Conservation (phyloP, 441 rosid species). For the Theobroma grandiflorum region DNA sequence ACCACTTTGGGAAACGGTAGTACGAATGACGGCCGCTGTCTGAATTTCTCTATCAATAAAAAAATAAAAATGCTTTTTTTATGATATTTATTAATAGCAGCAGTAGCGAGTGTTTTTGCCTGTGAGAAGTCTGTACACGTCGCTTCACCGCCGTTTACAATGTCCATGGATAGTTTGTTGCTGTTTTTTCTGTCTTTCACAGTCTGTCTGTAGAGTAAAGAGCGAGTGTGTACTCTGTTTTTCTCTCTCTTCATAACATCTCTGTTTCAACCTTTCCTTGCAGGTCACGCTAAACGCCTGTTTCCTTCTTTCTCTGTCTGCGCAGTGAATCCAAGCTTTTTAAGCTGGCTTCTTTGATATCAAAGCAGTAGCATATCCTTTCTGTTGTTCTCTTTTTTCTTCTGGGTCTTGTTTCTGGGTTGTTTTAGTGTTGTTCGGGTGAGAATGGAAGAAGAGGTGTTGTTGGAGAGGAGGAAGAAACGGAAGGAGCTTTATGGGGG, state of each 20-base stretch:
- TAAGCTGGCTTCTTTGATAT: background rate
- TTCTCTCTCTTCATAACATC: slow-evolving; percentile 67
- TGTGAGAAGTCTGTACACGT: slow-evolving; percentile 44
- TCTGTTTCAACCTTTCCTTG: slow-evolving; percentile 57
- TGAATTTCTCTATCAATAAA: slow-evolving; percentile 14
- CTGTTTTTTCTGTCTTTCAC: background rate
- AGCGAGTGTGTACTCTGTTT: background rate
- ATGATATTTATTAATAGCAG: too few relatives aligned
- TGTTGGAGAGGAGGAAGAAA: slow-evolving; percentile 14
- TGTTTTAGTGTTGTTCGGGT: background rate
- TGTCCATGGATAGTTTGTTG: slow-evolving; percentile 14
- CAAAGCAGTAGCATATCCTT: background rate
- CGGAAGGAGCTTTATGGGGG: slow-evolving; percentile 12
- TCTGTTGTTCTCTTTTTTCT: background rate
- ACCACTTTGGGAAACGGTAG: slow-evolving; percentile 52
- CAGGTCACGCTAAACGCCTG: slow-evolving; percentile 91
- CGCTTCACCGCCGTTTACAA: slow-evolving; percentile 74
- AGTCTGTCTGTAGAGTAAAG: background rate
- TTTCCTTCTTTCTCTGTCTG: slow-evolving; percentile 20
- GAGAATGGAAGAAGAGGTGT: slow-evolving; percentile 20
- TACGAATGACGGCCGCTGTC: slow-evolving; percentile 62
- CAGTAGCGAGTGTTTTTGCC: background rate
- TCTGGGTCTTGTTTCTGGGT: background rate
- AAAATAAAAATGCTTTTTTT: background rate
- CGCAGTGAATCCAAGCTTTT: background rate